Conservation (phyloP, 176 grass and related monocot genomes). For the Dactylis glomerata region DNA sequence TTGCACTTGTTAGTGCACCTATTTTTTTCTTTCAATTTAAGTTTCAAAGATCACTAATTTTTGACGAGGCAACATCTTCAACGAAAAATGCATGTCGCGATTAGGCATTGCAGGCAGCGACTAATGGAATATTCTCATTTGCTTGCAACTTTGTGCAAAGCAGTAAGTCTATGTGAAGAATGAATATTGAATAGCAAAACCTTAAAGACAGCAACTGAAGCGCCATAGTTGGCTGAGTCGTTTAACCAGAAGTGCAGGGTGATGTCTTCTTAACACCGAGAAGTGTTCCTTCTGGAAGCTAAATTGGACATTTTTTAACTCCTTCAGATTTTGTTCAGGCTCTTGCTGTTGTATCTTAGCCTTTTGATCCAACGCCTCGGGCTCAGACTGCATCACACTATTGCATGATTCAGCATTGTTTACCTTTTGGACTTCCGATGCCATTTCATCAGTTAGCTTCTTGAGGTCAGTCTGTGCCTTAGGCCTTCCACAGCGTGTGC, state of each 20-base stretch:
- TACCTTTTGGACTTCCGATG: constrained; percentile 54
- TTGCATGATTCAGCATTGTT: constrained; percentile 62
- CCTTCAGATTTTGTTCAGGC: constrained; percentile 51
- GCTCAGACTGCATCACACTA: constrained; percentile 47
- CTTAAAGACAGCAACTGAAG: constrained; percentile 48
- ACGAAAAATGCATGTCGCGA: too few species aligned
- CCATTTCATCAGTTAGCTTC: constrained; percentile 71
- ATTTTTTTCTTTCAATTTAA: too few species aligned
- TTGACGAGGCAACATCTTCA: too few species aligned
- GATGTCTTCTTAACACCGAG: constrained; percentile 69
- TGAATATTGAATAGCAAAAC: constrained; percentile 65
- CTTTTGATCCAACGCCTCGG: constrained; percentile 56
- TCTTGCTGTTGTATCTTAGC: constrained; percentile 62
- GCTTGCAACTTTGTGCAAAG: constrained; percentile 31
- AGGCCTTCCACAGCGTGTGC: too few species aligned
- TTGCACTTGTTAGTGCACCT: too few species aligned
- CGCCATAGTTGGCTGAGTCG: constrained; percentile 46
- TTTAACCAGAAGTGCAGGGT: constrained; percentile 36
- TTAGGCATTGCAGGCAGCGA: constrained; percentile 17
- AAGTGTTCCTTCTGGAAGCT: constrained; percentile 53
- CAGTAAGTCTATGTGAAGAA: constrained; percentile 36
- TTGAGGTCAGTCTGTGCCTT: constrained; percentile 57
- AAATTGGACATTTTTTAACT: constrained; percentile 48
- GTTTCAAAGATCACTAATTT: too few species aligned
- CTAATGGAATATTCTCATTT: constrained; percentile 20